Evolutionary conservation across 2,329 filamentous ascomycete genomes (phyloP).

Genomic region (Myriosclerotinia duriaeana): DNA sequence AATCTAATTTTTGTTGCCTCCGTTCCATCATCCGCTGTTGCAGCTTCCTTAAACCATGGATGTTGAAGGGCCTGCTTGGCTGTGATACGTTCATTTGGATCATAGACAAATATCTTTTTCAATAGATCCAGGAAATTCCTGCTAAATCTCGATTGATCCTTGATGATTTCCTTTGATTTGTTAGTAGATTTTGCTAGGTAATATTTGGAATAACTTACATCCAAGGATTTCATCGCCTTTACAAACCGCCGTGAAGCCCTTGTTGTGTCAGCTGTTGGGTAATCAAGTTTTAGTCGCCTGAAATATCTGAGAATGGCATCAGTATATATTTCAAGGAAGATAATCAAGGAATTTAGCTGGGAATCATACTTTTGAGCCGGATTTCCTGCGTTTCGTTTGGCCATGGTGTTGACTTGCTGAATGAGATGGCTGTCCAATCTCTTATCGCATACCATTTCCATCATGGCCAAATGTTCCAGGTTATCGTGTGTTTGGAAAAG

Average conservation of each 20-base stretch:
- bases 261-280: slow-evolving; percentile 62
- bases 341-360: background rate
- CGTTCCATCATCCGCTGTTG: slow-evolving; percentile 64
- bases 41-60: slow-evolving; percentile 65
- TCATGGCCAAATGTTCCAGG: slow-evolving; percentile 72
- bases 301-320: slow-evolving; percentile 55
- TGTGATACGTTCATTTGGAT: slow-evolving; percentile 63
- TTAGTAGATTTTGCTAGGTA: slow-evolving; percentile 27
- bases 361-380: slow-evolving; percentile 63
- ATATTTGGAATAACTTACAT: slow-evolving; percentile 47
- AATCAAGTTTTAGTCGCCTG: slow-evolving; percentile 64
- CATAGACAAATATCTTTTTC: slow-evolving; percentile 67
- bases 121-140: slow-evolving; percentile 64
- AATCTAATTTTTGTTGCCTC: slow-evolving; percentile 63
- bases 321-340: slow-evolving; percentile 30
- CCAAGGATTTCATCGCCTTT: slow-evolving; percentile 68
- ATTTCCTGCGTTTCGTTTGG: slow-evolving; percentile 57
- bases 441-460: slow-evolving; percentile 64
- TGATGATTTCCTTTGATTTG: slow-evolving; percentile 61
- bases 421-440: slow-evolving; percentile 61
- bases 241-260: slow-evolving; percentile 65
- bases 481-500: slow-evolving; percentile 73
- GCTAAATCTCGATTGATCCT: slow-evolving; percentile 57
- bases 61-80: slow-evolving; percentile 66
- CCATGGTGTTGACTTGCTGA: slow-evolving; percentile 56